Conservation (phyloP, 2,329 filamentous ascomycete genomes). For the Rosellinia necatrix region DNA sequence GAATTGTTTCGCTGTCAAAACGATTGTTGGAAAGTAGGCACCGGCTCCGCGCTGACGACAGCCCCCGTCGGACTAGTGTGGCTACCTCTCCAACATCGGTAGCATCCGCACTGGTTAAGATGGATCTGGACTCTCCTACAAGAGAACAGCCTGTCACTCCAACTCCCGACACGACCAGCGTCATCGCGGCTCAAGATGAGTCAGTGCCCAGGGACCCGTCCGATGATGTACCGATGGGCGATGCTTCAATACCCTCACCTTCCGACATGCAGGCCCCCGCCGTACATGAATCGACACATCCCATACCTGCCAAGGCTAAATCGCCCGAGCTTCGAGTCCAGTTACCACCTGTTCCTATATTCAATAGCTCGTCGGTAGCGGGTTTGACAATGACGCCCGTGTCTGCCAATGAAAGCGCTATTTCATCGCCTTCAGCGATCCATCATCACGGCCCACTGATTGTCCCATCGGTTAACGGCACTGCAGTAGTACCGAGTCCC, state of each 20-base stretch:
- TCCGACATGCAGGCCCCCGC: slow-evolving; percentile 25
- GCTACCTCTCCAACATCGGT: slow-evolving; percentile 37
- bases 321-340: slow-evolving; percentile 51
- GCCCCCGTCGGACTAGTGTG: slow-evolving; percentile 40
- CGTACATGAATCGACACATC: not conserved
- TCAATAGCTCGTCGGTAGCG: slow-evolving; percentile 47
- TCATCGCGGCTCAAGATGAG: not conserved
- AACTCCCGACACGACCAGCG: slow-evolving; percentile 24
- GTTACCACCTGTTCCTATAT: slow-evolving; percentile 59
- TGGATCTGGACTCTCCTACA: slow-evolving; percentile 48
- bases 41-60: slow-evolving; percentile 48
- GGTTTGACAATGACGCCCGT: slow-evolving; percentile 51
- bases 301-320: slow-evolving; percentile 28
- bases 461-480: slow-evolving; percentile 48
- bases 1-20: slow-evolving; percentile 58
- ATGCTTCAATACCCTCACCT: slow-evolving; percentile 41
- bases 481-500: slow-evolving; percentile 58
- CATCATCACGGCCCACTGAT: slow-evolving; percentile 51
- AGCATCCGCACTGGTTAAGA: slow-evolving; percentile 42
- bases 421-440: slow-evolving; percentile 54
- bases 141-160: slow-evolving; percentile 34
- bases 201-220: slow-evolving; percentile 5
- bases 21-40: slow-evolving; percentile 56
- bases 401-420: slow-evolving; percentile 49
- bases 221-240: slow-evolving; percentile 38